Evolutionary conservation across 495 filamentous ascomycete species (phyloP).

Genomic region (Rusavskia elegans): DNA sequence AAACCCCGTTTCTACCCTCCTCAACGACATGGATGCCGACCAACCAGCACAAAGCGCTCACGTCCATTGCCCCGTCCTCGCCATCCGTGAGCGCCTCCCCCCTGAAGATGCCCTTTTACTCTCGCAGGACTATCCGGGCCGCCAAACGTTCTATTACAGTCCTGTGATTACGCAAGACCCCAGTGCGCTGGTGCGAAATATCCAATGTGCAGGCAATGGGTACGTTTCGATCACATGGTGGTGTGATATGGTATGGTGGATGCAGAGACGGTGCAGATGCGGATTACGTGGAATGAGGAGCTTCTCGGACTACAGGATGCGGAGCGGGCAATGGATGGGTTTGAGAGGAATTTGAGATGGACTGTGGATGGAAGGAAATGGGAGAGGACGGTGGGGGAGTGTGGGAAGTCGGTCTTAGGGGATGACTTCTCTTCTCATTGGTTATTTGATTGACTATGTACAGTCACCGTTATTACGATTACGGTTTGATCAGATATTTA

Average conservation of each 20-base stretch:
- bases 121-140: background rate
- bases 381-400: background rate
- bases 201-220: background rate
- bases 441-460: too few relatives aligned
- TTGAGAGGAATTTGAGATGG: background rate
- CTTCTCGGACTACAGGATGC: background rate
- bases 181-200: background rate
- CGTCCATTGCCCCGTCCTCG: background rate
- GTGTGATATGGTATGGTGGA: conserved; percentile 4
- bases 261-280: conserved; percentile 3
- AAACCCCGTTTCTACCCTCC: background rate
- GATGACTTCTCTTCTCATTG: too few relatives aligned
- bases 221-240: background rate
- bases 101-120: background rate
- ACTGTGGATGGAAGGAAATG: background rate
- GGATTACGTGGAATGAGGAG: background rate
- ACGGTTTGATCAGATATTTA: too few relatives aligned
- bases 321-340: background rate
- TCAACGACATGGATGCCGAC: background rate
- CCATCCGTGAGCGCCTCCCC: background rate
- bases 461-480: too few relatives aligned
- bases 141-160: conserved; percentile 1
- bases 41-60: background rate
- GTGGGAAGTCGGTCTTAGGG: background rate
- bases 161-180: background rate